phyloP scores from a whole-genome alignment of 2,329 filamentous ascomycete genomes.

The Arthroderma sp. region DNA sequence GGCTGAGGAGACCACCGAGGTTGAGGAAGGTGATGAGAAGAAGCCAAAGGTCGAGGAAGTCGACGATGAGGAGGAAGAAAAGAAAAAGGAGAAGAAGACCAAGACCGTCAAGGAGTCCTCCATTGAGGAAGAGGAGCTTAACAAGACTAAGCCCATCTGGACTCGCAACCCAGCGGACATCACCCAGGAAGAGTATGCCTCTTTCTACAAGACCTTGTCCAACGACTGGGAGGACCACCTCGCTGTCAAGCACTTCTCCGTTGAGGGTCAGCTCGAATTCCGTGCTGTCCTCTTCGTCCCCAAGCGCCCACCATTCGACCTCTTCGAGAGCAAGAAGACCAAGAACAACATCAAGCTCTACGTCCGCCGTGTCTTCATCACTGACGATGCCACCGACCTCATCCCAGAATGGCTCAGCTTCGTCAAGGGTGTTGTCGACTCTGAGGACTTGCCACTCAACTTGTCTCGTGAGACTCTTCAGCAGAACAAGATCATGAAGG shows the following conservation, averaged over 20 bases:
- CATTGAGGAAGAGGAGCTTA: conserved; percentile 98
- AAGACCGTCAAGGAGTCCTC: conserved; percentile 99
- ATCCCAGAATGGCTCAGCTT: conserved; percentile 99
- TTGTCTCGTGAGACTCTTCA: conserved; percentile 99
- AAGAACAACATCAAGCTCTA: conserved; percentile 99
- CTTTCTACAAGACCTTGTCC: conserved; percentile 99
- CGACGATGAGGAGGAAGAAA: conserved; percentile 65
- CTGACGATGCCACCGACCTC: conserved; percentile 96
- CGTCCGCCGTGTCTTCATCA: conserved; percentile 99
- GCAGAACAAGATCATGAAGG: conserved; percentile 99
- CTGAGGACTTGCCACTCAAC: conserved; percentile 98
- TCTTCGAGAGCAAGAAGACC: conserved; percentile 99
- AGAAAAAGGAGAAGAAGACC: conserved; percentile 92
- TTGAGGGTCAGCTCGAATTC: conserved; percentile 99
- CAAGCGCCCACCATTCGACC: conserved; percentile 98
- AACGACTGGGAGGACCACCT: conserved; percentile 99
- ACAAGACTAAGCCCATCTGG: conserved; percentile 99
- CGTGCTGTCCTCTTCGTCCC: conserved; percentile 98
- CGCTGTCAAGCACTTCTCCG: conserved; percentile 99
- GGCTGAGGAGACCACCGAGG: conserved; percentile 49
- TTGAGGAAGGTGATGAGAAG: conserved; percentile 73
- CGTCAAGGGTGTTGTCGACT: conserved; percentile 99
- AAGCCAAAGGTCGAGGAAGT: conserved; percentile 94
- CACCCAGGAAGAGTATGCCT: conserved; percentile 86
- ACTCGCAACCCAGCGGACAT: conserved; percentile 96